Evolutionary conservation across 352 stramenopile species (phyloP), one percentile per base, ranked within the genome.

Genomic region (Phytophthora constricta): DNA sequence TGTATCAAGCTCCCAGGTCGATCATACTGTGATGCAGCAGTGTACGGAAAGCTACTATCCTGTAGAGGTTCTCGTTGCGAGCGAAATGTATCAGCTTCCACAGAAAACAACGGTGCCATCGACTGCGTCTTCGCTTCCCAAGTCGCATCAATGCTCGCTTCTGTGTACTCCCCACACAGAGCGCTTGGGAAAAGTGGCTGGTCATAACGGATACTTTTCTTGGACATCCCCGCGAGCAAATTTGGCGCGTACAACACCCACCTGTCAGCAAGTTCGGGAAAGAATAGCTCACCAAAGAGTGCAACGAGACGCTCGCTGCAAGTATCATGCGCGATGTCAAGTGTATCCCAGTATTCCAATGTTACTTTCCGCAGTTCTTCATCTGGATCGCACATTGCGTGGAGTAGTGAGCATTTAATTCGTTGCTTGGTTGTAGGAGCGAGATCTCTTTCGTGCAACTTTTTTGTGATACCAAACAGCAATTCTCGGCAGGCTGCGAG

Each of bases 61-160:
- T 62, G 31, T 8, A 22, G 54, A 22, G 34, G 43, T 19, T 61
- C 33, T 41, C 17, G 28, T 50, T 20, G 49, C 45, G 55, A 47
- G 34, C 58, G 77, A n/a, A 94, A 80, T 19, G 58, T 57, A 45
- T 91, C 78, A 13, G 75, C 70, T 58, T 93, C 85, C 17, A 93
- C 75, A 0, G 84, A 95, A 57, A 95, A 95, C 42, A 95, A 59
- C 13, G 87, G 87, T 0, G 76, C 73, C 79, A 95, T 93, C 2
- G 75, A 90, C 42, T 86, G 80, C 22, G 72, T 79, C 50, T 88
- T 90, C 1, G 72, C 71, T 28, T 89, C 82, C 85, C 85, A 93
- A 16, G 62, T 80, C n/a, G 79, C 70, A 48, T 95, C 85, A 68
- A 95, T 90, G 17, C 52, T 46, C 22, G 78, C 61, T 20, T 90